Base-by-base conservation (phyloP, 73 alveolate species). In the Uronychia binucleata region DNA sequence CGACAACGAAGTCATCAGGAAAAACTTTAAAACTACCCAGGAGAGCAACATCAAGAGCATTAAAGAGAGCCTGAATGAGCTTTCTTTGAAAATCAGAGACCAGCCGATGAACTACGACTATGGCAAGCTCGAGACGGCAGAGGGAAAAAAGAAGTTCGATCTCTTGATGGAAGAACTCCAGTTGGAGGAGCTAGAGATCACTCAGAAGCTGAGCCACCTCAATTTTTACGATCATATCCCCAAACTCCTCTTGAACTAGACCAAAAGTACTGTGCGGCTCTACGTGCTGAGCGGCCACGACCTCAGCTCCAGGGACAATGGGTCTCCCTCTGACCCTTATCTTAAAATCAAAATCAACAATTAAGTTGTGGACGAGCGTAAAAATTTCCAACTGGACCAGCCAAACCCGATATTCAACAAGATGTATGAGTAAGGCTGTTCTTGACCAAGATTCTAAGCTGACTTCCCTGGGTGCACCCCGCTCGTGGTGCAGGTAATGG, bases 381-480 rank as follows among this genome's bases (percentile, higher is more conserved):
- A 92, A 33, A 35, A 74, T 74, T 93, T 88, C 79, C 78, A 82
- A 77, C 83, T 86, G 28, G 98, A 97, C 79, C 90, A 93, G 76
- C 92, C 97, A n/a, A 96, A 96, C 83, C 97, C 98, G 29, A 89
- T 93, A 32, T 95, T 95, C 95, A 88, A 93, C 59, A 92, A 90
- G 83, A 58, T 82, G 77, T 95, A 86, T 75, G 99, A 96, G 29
- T 67, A 67, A 67, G 29, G 13, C 83, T 74, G 26, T 80, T 59
- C 14, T 57, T 74, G 14, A 31, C 34, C 82, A 81, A 85, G 74
- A 93, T 82, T 82, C 30, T 90, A 90, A 35, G 91, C 99, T 5
- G 84, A 74, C 25, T 96, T 98, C 87, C 99, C 99, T 31, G 99
- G 99, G 0, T 98, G 97, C 57, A 86, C 98, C 14, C 94, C 97